Evolutionary conservation across 1,139 yeast genomes (phyloP).

Genomic region (Trichomonascaceae sp.): DNA sequence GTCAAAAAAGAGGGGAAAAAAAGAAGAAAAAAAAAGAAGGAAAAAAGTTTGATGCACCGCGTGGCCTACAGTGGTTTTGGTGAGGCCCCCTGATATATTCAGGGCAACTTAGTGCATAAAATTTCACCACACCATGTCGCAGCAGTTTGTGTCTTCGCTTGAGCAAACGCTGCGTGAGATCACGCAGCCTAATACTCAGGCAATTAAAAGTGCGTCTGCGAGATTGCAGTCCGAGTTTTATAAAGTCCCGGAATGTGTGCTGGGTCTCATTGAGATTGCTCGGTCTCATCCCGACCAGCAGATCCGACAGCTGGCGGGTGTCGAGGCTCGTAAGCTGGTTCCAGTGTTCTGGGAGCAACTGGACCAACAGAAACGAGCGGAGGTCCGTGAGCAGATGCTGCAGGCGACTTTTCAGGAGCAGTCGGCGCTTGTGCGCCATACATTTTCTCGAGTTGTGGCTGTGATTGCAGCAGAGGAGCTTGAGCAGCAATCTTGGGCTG

Average conservation of each 20-base stretch:
- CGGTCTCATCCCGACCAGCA: constrained; percentile 52
- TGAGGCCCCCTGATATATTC: no score
- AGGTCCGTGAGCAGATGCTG: constrained; percentile 56
- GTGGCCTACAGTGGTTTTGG: no score
- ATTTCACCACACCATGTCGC: no score
- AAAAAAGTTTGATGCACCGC: no score
- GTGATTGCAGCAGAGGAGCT: constrained; percentile 73
- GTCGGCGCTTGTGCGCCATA: constrained; percentile 67
- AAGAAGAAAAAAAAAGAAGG: no score
- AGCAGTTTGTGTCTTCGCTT: constrained; percentile 53
- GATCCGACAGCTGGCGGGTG: constrained; percentile 77
- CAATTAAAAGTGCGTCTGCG: constrained; percentile 72
- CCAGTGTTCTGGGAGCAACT: constrained; percentile 47
- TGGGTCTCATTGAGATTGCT: constrained; percentile 71
- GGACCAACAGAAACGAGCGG: constrained; percentile 19
- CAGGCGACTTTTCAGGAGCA: constrained; percentile 54
- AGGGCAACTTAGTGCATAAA: no score
- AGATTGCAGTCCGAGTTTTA: constrained; percentile 66
- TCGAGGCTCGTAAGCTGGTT: constrained; percentile 82
- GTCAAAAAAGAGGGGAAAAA: no score
- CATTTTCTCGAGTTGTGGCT: constrained; percentile 79
- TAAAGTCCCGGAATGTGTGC: constrained; percentile 56
- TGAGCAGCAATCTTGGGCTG: constrained; percentile 58
- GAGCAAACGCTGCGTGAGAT: constrained; percentile 70
- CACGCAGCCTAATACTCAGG: constrained; percentile 61